These are phyloP conservation scores for Parachaetomium inaequale DNA, from an alignment of 495 filamentous ascomycete species.

Conservation along the genomic window DNA sequence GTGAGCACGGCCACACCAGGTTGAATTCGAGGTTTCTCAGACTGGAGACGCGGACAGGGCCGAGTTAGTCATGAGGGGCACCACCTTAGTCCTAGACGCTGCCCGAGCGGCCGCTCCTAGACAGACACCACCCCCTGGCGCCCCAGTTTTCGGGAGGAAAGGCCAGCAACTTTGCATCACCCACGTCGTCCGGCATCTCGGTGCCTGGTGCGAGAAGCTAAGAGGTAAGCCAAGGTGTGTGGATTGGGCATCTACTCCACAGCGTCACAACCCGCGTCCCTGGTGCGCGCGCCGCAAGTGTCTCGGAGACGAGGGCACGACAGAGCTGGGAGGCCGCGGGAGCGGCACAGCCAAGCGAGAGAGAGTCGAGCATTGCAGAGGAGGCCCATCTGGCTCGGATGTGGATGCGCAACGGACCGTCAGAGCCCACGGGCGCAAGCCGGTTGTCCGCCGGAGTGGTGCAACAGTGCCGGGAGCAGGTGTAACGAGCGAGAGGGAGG, in stretches of 20 bases:
- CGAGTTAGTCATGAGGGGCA: conserved; percentile 4
- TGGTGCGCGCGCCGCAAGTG: neutral
- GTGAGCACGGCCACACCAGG: conserved; percentile 11
- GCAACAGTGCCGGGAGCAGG: neutral
- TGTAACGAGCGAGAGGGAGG: neutral
- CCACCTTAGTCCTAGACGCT: neutral
- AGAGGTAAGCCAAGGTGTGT: neutral
- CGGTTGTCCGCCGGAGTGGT: neutral
- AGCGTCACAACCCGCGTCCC: neutral
- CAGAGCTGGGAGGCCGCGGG: conserved; percentile 10
- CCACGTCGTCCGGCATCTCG: neutral
- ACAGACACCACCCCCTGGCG: neutral
- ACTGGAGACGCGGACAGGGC: neutral
- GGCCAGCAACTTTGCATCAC: neutral
- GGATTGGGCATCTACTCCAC: neutral
- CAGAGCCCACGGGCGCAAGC: neutral
- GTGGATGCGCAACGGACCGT: neutral
- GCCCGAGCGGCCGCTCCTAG: conserved; percentile 7
- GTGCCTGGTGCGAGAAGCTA: conserved; percentile 1
- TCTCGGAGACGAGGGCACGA: neutral
- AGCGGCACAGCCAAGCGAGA: neutral
- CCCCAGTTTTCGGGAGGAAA: neutral
- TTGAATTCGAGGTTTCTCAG: conserved; percentile 6
- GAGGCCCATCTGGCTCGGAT: neutral
- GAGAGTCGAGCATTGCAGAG: neutral